These are phyloP conservation scores for Boletus pseudo-olivaceus DNA, from an alignment of 768 basidiomycete species.

Conservation along the genomic window DNA sequence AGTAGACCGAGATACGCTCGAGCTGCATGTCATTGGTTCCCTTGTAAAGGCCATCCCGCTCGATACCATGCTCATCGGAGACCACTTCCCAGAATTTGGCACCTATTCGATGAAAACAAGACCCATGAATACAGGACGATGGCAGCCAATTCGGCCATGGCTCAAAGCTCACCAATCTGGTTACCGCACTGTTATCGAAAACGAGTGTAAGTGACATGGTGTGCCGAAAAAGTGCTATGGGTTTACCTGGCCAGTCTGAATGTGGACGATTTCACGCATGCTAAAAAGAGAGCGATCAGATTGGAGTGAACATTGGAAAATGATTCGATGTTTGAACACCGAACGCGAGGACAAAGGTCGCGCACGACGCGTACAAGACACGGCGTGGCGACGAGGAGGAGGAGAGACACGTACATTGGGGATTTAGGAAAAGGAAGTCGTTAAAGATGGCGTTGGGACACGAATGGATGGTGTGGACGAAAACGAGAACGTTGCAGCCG, in stretches of 20 bases:
- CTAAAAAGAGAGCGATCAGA: slow-evolving; percentile 41
- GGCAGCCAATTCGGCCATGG: slow-evolving; percentile 11
- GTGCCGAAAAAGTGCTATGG: not conserved
- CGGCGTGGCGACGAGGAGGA: slow-evolving; percentile 9
- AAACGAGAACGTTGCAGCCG: slow-evolving; percentile 31
- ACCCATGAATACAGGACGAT: slow-evolving; percentile 17
- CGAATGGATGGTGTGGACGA: slow-evolving; percentile 34
- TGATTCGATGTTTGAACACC: slow-evolving; percentile 18
- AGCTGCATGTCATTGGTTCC: slow-evolving; percentile 94
- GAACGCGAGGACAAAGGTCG: slow-evolving; percentile 18
- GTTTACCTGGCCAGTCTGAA: slow-evolving; percentile 95
- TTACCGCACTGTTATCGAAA: slow-evolving; percentile 79
- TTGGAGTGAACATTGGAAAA: slow-evolving; percentile 11
- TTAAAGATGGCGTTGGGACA: slow-evolving; percentile 33
- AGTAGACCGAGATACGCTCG: slow-evolving; percentile 97
- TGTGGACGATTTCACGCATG: slow-evolving; percentile 99
- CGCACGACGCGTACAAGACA: slow-evolving; percentile 30
- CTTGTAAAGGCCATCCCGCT: slow-evolving; percentile 88
- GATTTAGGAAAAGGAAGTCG: slow-evolving; percentile 19
- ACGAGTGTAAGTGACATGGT: slow-evolving; percentile 25
- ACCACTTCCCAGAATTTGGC: slow-evolving; percentile 98
- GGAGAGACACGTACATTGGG: slow-evolving; percentile 32
- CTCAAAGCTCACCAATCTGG: slow-evolving; percentile 81
- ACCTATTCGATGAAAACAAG: slow-evolving; percentile 45
- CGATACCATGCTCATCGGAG: slow-evolving; percentile 97